Percentiles rank a stretch among this genome's conserved stretches.
Evolutionary conservation across 306 rosid genomes (phyloP).

Genomic region (Quercus agrifolia): DNA sequence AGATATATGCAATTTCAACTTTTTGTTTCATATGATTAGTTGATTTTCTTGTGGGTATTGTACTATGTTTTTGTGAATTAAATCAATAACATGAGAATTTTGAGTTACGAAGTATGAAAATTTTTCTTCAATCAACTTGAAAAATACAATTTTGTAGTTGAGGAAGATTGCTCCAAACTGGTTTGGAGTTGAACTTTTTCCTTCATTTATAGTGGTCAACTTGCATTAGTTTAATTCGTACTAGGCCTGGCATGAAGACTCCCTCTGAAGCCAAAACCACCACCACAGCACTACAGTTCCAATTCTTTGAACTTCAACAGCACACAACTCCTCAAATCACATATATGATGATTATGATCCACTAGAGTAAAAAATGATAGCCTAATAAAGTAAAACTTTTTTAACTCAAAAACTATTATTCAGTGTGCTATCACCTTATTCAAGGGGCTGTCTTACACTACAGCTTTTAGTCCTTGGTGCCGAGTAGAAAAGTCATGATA

Average conservation of each 20-base stretch:
- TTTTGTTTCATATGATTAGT: too few species aligned
- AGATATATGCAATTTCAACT: too few species aligned
- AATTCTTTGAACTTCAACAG: neutral
- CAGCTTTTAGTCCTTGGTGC: neutral
- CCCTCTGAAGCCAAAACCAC: neutral
- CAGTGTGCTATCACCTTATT: neutral
- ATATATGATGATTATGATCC: neutral
- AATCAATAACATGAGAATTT: too few species aligned
- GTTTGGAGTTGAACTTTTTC: too few species aligned
- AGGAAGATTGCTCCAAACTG: too few species aligned
- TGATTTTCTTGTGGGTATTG: too few species aligned
- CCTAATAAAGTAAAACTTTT: neutral
- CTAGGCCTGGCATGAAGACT: neutral
- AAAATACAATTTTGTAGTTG: too few species aligned
- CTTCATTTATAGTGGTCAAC: neutral
- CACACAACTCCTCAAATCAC: neutral
- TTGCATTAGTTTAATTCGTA: neutral
- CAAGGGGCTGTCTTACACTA: neutral
- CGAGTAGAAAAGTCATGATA: neutral
- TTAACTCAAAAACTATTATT: neutral
- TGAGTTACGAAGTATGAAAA: too few species aligned
- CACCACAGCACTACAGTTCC: neutral
- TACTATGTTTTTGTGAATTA: too few species aligned
- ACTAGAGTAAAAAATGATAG: neutral
- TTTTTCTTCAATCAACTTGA: too few species aligned